These are phyloP conservation scores for Phytophthora europaea DNA, from an alignment of 352 stramenopile species.

Conservation along the genomic window DNA sequence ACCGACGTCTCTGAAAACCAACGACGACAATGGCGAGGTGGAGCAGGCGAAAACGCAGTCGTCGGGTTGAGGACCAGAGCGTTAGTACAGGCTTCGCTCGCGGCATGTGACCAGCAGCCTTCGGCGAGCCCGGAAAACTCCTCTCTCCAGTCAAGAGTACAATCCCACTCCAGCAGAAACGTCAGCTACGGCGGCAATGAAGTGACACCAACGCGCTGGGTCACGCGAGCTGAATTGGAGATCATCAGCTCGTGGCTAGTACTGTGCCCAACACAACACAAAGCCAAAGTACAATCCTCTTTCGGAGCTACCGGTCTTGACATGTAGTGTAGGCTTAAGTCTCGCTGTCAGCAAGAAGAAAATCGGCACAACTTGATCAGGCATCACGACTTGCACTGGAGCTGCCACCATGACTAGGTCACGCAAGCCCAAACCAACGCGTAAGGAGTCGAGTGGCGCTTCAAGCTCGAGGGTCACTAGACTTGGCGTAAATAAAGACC, in stretches of 20 bases:
- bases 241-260: slow-evolving; percentile 42
- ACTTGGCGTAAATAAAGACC: slow-evolving; percentile 11
- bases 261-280: slow-evolving; percentile 51
- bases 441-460: slow-evolving; percentile 26
- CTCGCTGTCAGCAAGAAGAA: slow-evolving; percentile 49
- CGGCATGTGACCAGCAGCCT: slow-evolving; percentile 2
- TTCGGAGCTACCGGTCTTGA: slow-evolving; percentile 8
- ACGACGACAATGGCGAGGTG: too few relatives aligned
- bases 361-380: slow-evolving; percentile 59
- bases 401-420: slow-evolving; percentile 51
- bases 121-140: slow-evolving; percentile 21
- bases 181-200: slow-evolving; percentile 37
- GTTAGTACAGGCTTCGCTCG: slow-evolving; percentile 30
- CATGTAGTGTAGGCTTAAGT: slow-evolving; percentile 27
- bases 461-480: slow-evolving; percentile 19
- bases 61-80: slow-evolving; percentile 50
- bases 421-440: slow-evolving; percentile 54
- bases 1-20: too few relatives aligned
- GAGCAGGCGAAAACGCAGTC: too few relatives aligned
- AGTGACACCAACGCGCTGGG: slow-evolving; percentile 47
- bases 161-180: slow-evolving; percentile 34
- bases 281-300: slow-evolving; percentile 42
- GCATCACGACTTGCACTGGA: slow-evolving; percentile 65
- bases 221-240: slow-evolving; percentile 41
- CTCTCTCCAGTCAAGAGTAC: slow-evolving; percentile 48